Conservation (phyloP, 164 flowering plant genomes). For the Berberis thunbergii region DNA sequence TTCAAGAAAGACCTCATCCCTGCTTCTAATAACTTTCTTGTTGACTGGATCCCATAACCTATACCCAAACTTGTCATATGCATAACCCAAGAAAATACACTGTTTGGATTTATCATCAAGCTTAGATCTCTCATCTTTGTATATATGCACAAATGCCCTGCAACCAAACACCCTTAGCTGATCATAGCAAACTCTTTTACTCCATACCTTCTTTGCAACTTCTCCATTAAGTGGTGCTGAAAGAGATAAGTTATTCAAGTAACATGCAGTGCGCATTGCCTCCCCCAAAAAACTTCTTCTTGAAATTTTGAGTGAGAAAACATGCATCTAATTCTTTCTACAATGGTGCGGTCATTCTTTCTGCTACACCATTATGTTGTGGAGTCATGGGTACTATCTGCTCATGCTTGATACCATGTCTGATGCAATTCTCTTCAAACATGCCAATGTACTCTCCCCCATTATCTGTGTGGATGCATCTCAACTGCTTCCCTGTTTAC, state of each 20-base stretch:
- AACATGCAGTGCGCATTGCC: too few species aligned
- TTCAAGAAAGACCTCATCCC: too few species aligned
- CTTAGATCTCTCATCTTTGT: slow-evolving; percentile 1
- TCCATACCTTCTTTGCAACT: background rate
- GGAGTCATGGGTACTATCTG: background rate
- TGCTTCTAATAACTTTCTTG: too few species aligned
- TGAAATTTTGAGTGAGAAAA: background rate
- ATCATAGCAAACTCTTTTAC: background rate
- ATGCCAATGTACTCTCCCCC: background rate
- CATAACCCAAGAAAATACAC: background rate
- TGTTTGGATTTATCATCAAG: background rate
- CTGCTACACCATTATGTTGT: slow-evolving; percentile 1
- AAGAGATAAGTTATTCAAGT: too few species aligned
- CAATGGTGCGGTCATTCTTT: slow-evolving; percentile 3
- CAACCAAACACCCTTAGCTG: background rate
- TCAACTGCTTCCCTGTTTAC: background rate
- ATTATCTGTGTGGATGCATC: background rate
- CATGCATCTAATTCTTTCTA: background rate
- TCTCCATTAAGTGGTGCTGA: background rate
- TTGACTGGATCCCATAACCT: too few species aligned
- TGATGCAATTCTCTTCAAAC: background rate
- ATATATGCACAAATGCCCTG: background rate
- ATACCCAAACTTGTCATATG: background rate
- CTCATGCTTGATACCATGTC: background rate
- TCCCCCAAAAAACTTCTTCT: too few species aligned